Evolutionary conservation across 2,329 filamentous ascomycete species (phyloP), one percentile per base, ranked within the genome.

Genomic region (Mariannaea elegans): DNA sequence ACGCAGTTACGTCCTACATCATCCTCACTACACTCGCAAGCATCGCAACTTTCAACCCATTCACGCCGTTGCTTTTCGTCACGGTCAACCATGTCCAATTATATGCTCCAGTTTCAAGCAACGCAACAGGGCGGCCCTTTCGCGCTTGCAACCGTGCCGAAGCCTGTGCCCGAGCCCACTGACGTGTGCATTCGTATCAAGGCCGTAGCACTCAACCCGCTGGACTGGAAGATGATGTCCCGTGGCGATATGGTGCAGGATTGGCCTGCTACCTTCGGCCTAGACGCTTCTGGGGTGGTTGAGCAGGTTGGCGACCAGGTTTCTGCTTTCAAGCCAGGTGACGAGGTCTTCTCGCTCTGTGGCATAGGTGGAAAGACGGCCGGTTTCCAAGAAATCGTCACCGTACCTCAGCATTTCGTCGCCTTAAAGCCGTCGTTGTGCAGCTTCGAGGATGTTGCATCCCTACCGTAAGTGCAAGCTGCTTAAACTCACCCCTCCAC

Each of bases 321-420:
- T 13, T 55, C 53, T 1, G 52, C 39, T 16, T 68, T 70, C 34
- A 42, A 59, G 24, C 58, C 65, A 0, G 81, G 80, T 13, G 80
- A 82, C 62, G 73, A 80, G 42, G 80, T 83, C 14, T 62, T 69
- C 42, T 56, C 51, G 13, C 53, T 66, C 13, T 59, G 59, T 19
- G 66, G 64, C 10, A 63, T 67, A 32, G 64, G 65, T 3, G 65
- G 61, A n/a, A 65, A 58, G 41, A 29, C 56, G 0, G 65, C 65
- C 9, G 61, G 56, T 18, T 67, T 67, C 59, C 65, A 67, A 24
- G 65, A 63, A 21, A 34, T 66, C 10, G 64, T 56, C 7, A 66
- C 64, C 16, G 64, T 68, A 39, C 63, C 63, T 27, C 55, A 65
- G 51, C 59, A 65, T 48, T 58, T 61, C 23, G 63, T 67, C 19